Conservation (phyloP, 176 grass and related monocot species). For the Oryza glaberrima region DNA sequence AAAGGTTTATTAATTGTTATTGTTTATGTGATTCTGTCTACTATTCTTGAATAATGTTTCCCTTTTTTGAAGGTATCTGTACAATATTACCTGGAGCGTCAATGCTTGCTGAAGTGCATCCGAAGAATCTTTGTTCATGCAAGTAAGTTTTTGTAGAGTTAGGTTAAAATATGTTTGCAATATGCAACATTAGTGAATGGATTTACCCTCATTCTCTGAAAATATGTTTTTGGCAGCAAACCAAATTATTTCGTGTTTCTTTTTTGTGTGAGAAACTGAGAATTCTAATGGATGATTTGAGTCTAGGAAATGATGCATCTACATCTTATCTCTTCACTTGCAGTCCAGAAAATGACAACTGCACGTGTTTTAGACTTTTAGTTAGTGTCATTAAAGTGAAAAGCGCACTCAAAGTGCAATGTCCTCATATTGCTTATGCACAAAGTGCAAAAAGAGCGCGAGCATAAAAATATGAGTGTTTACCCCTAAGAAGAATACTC, state of each 20-base stretch:
- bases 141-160: conserved; percentile 52
- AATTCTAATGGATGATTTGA: not conserved
- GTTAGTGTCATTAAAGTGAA: not conserved
- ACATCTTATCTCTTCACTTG: conserved; percentile 9
- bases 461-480: not conserved
- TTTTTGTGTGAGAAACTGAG: not conserved
- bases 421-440: not conserved
- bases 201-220: not conserved
- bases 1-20: not conserved
- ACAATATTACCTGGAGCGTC: conserved; percentile 91
- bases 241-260: not conserved
- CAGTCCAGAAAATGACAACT: not conserved
- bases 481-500: not conserved
- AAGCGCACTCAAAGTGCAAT: not conserved
- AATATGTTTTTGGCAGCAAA: not conserved
- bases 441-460: not conserved
- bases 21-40: not conserved
- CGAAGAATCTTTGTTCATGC: conserved; percentile 80
- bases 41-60: conserved; percentile 24
- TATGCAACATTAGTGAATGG: not conserved
- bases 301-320: not conserved
- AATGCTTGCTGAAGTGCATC: conserved; percentile 94
- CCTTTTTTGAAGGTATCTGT: conserved; percentile 58
- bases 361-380: not conserved
- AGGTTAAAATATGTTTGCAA: not conserved